Conservation (phyloP, 176 grass and related monocot genomes). For the Oryza officinalis region DNA sequence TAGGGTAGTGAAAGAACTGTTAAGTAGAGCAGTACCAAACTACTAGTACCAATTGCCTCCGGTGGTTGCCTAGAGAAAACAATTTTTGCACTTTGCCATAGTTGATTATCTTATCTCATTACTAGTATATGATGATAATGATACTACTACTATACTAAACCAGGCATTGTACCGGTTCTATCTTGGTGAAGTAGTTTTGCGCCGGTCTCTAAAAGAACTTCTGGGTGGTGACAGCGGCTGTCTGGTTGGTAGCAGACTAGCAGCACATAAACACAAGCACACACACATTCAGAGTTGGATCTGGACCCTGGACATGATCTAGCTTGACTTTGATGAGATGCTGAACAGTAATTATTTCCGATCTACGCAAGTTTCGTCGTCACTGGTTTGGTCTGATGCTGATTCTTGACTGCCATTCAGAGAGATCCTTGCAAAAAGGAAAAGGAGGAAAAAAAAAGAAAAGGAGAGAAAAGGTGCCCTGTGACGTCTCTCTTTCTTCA, state of each 20-base stretch:
- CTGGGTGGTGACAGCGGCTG: background rate
- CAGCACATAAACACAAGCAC: background rate
- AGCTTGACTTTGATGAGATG: constrained; percentile 5
- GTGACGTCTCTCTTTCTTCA: background rate
- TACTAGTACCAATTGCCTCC: background rate
- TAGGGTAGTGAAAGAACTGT: background rate
- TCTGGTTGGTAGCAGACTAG: constrained; percentile 16
- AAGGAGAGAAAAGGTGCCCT: background rate
- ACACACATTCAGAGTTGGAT: background rate
- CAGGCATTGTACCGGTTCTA: background rate
- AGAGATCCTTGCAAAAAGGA: background rate
- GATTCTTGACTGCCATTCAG: background rate
- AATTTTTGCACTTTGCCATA: background rate
- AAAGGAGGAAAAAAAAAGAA: background rate
- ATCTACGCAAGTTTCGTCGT: background rate
- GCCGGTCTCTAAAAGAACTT: background rate
- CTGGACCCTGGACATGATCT: background rate
- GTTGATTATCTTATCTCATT: background rate
- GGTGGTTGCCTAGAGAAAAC: background rate
- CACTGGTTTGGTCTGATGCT: constrained; percentile 7
- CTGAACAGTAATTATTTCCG: background rate
- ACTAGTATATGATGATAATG: background rate
- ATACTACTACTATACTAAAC: background rate
- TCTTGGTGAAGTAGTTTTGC: constrained; percentile 17
- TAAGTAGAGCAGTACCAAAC: background rate